Evolutionary conservation across 768 basidiomycete species (phyloP), one percentile per base, ranked within the genome.

Genomic region (Pulveroboletus ravenelii): DNA sequence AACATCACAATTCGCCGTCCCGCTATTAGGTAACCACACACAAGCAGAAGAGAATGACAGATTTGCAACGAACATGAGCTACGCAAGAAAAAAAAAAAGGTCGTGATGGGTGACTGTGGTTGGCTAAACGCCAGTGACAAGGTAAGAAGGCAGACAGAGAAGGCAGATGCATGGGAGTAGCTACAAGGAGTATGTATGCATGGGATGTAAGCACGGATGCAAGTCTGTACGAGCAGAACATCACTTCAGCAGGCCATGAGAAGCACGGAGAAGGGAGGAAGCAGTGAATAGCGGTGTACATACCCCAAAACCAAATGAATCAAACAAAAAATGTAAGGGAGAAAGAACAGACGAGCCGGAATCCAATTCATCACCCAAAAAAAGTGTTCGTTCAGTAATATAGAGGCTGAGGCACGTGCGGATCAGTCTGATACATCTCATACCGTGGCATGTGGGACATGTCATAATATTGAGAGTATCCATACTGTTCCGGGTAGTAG

Each of bases 401-500:
- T 58, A 77, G 77, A 56, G 76, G 70, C 55, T 76, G 75, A 64
- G 79, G 73, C 42, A 71, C 55, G 50, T 73, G 67, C 31, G 68
- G 77, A 59, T 81, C 78, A 62, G 75, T 65, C 48, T 77, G 72
- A 68, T 85, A 86, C 76, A 79, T 74, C 56, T 85, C 85, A 68
- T 86, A 87, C 59, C 78, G 79, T 64, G 79, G 76, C 55, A 72
- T 67, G 57, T 82, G 83, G 39, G 82, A 74, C 77, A 81, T 75
- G 66, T 86, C 86, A 73, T 85, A 70, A 70, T 85, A 87, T 38
- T 74, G 78, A 52, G 78, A 71, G 65, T 87, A 88, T 59, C 71
- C 74, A 45, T 87, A 87, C 53, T 78, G 74, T 45, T 85, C 83
- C 20, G 84, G 82, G 65, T 84, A 86, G 66, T 85, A 89, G 71